Evolutionary conservation across 2,329 filamentous ascomycete genomes (phyloP).

Genomic region (Aschersonia sp.): DNA sequence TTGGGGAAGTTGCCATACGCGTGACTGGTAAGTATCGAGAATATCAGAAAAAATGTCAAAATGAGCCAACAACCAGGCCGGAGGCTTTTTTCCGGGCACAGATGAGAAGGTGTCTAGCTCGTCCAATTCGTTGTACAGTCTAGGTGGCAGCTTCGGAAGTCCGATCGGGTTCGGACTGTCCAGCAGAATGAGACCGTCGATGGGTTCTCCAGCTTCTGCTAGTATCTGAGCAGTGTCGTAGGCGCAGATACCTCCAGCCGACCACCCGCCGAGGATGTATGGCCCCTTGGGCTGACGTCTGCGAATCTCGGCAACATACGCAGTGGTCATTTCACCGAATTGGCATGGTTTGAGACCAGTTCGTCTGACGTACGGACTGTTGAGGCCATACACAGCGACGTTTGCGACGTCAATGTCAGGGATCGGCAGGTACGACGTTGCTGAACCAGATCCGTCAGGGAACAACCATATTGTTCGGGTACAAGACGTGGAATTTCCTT

Average conservation of each 20-base stretch:
- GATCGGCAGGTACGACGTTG: constrained; percentile 11
- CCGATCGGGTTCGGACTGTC: not conserved
- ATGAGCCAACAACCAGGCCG: constrained; percentile 1
- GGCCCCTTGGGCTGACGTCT: constrained; percentile 3
- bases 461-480: constrained; percentile 9
- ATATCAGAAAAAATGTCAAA: not conserved
- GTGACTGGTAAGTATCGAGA: not conserved
- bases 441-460: constrained; percentile 16
- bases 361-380: constrained; percentile 2
- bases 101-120: not conserved
- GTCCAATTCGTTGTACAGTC: not conserved
- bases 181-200: not conserved
- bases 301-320: constrained; percentile 4
- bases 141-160: not conserved
- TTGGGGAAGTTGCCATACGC: not conserved
- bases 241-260: not conserved
- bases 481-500: constrained; percentile 6
- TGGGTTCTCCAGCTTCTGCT: not conserved
- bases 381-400: constrained; percentile 2
- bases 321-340: not conserved
- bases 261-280: constrained; percentile 1
- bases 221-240: not conserved
- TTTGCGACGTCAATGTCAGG: not conserved
- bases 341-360: not conserved
- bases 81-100: not conserved